A percentile compares a stretch with the other conserved stretches of the same genome.
Evolutionary conservation across 2,329 filamentous ascomycete genomes (phyloP).

Genomic region (Phyllosticta capitalensis): DNA sequence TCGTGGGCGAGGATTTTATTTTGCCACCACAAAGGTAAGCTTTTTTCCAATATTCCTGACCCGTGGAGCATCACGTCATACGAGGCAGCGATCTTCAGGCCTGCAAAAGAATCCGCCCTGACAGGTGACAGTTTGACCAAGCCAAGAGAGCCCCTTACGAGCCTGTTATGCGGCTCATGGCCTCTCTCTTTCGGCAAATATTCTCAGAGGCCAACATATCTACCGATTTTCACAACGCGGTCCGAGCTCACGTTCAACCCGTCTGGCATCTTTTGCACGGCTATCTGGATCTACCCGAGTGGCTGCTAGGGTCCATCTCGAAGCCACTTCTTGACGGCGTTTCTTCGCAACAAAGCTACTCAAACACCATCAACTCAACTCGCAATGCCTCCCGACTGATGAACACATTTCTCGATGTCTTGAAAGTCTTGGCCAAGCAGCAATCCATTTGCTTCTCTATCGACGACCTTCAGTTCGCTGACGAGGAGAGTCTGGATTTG

Average conservation of each 20-base stretch:
- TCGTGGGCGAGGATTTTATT: constrained; percentile 47
- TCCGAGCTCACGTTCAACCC: constrained; percentile 46
- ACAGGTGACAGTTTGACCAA: constrained; percentile 40
- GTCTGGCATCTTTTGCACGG: constrained; percentile 49
- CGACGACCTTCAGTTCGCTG: constrained; percentile 85
- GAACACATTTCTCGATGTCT: constrained; percentile 78
- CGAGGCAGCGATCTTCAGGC: neutral
- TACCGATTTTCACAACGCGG: constrained; percentile 51
- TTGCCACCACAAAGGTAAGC: constrained; percentile 42
- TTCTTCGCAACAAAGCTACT: constrained; percentile 14
- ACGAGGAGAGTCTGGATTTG: constrained; percentile 76
- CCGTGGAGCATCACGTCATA: neutral
- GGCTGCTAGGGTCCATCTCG: constrained; percentile 36
- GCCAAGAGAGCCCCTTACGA: constrained; percentile 52
- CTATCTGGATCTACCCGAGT: constrained; percentile 58
- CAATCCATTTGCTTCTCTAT: constrained; percentile 83
- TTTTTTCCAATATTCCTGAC: neutral
- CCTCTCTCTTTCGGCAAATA: constrained; percentile 53
- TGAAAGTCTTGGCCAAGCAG: constrained; percentile 70
- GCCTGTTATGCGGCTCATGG: constrained; percentile 50
- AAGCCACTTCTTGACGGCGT: constrained; percentile 18
- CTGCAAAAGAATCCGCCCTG: neutral
- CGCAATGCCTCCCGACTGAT: constrained; percentile 49
- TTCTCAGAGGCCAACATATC: constrained; percentile 55
- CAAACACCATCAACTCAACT: neutral